Percentiles rank a stretch among this genome's conserved stretches.
Evolutionary conservation across 371 early-diverging fungal genomes (phyloP).

Genomic region (Haplosporangium sp.): DNA sequence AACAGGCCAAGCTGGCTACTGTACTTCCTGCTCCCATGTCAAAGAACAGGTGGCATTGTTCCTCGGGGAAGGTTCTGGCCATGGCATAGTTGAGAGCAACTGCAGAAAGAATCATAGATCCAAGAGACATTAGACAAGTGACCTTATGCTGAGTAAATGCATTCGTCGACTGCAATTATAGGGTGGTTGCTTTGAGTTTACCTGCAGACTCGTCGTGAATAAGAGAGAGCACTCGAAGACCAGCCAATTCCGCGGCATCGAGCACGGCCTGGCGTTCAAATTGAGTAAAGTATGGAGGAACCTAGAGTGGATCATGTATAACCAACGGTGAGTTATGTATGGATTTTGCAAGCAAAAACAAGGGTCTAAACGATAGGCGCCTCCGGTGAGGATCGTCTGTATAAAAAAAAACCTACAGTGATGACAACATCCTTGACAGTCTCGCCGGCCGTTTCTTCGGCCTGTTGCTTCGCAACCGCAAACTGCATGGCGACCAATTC

Average conservation of each 20-base stretch:
- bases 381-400: no score
- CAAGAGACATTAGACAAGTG: not conserved
- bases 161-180: no score
- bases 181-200: constrained; percentile 31
- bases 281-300: constrained; percentile 89
- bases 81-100: constrained; percentile 96
- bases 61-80: constrained; percentile 70
- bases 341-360: not conserved
- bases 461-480: constrained; percentile 86
- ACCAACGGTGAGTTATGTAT: not conserved
- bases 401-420: constrained; percentile 66
- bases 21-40: constrained; percentile 98
- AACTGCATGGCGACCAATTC: constrained; percentile 96
- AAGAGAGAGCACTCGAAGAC: constrained; percentile 82
- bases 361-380: no score
- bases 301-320: not conserved
- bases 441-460: constrained; percentile 81
- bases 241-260: constrained; percentile 95
- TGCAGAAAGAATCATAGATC: constrained; percentile 5
- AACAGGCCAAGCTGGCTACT: constrained; percentile 85
- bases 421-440: constrained; percentile 88
- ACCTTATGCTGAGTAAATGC: no score
- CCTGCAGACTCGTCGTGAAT: constrained; percentile 95
- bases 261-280: constrained; percentile 92
- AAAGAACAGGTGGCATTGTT: constrained; percentile 90